phyloP scores from a whole-genome alignment of 805 yeast genomes.

The Priceomyces medius region DNA sequence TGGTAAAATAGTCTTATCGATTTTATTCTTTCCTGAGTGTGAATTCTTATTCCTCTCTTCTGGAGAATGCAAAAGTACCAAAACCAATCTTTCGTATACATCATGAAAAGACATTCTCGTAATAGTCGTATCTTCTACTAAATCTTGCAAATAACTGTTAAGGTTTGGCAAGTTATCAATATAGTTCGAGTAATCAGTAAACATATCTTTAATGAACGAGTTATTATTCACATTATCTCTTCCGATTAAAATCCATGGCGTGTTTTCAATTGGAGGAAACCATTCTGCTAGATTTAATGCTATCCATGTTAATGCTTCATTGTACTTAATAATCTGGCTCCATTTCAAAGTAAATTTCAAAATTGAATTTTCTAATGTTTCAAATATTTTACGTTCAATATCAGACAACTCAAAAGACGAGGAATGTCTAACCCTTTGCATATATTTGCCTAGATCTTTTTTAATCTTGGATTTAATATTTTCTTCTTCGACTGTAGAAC shows the following conservation, averaged over 20 bases:
- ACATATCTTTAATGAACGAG: conserved; percentile 30
- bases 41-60: conserved; percentile 33
- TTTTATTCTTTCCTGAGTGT: conserved; percentile 15
- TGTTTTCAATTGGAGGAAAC: conserved; percentile 65
- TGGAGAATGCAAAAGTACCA: conserved; percentile 75
- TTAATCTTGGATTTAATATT: conserved; percentile 38
- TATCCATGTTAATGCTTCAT: conserved; percentile 81
- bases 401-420: conserved; percentile 28
- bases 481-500: conserved; percentile 14
- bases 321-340: conserved; percentile 76
- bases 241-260: conserved; percentile 56
- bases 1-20: conserved; percentile 42
- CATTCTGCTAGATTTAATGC: conserved; percentile 88
- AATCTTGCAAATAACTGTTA: conserved; percentile 18
- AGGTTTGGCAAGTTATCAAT: conserved; percentile 31
- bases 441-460: conserved; percentile 61
- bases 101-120: conserved; percentile 56
- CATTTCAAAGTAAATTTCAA: conserved; percentile 68
- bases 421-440: conserved; percentile 43
- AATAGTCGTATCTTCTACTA: conserved; percentile 26
- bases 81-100: conserved; percentile 69
- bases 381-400: conserved; percentile 53
- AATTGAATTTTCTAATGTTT: conserved; percentile 58
- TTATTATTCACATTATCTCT: conserved; percentile 39
- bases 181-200: conserved; percentile 39